phyloP scores from a whole-genome alignment of 192 early-diverging fungal genomes.

The Coemansia sp. region DNA sequence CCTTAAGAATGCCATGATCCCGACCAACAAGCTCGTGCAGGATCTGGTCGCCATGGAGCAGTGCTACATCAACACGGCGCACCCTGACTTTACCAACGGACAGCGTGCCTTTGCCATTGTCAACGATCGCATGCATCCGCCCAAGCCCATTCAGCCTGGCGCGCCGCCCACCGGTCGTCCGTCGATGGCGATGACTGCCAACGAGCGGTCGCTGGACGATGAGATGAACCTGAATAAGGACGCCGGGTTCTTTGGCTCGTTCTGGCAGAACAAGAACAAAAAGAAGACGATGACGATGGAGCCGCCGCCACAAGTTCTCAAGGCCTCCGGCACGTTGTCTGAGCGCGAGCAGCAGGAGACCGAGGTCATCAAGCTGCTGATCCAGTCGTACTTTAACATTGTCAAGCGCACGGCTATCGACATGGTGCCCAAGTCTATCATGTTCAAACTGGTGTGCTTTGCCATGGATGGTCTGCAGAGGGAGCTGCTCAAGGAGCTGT shows the following conservation, averaged over 20 bases:
- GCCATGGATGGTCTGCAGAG: constrained; percentile 94
- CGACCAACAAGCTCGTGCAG: constrained; percentile 92
- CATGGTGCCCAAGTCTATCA: constrained; percentile 97
- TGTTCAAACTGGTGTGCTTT: constrained; percentile 92
- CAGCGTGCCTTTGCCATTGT: constrained; percentile 93
- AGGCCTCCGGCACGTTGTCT: constrained; percentile 91
- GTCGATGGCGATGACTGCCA: constrained; percentile 24
- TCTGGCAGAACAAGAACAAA: constrained; percentile 88
- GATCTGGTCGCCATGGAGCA: constrained; percentile 94
- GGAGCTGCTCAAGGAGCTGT: constrained; percentile 92
- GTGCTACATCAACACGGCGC: constrained; percentile 97
- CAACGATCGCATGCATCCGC: constrained; percentile 77
- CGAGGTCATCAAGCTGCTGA: constrained; percentile 97
- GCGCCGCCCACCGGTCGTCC: constrained; percentile 24
- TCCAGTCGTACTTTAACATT: constrained; percentile 98
- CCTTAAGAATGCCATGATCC: constrained; percentile 85
- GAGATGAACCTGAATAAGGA: constrained; percentile 62
- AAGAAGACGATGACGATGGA: constrained; percentile 72
- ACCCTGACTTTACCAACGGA: constrained; percentile 98
- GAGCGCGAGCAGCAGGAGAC: constrained; percentile 98
- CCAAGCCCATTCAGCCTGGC: constrained; percentile 56
- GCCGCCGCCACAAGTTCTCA: constrained; percentile 67
- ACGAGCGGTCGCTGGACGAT: constrained; percentile 57
- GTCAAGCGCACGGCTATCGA: constrained; percentile 97
- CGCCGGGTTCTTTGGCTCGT: constrained; percentile 95